Base-by-base conservation (phyloP, 345 rosid genomes). In the Tarenaya hassleriana region DNA sequence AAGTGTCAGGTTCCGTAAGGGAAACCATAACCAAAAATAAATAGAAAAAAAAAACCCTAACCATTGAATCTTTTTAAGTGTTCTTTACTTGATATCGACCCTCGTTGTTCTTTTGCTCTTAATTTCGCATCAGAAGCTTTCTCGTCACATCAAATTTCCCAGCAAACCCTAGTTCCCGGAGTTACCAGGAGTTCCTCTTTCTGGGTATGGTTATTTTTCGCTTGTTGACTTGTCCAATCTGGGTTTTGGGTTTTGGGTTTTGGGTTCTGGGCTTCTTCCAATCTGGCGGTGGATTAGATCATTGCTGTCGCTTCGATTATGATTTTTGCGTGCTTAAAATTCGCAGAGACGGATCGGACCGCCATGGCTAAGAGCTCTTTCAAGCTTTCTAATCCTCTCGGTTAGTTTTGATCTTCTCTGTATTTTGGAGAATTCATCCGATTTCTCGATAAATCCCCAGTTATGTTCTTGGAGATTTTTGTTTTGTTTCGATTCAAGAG, bases 321-420 rank as follows among this genome's bases (percentile, higher is more conserved):
- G 0, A 10, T 5, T 38, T 33, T 10, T 12, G 11, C 18, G 15
- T 13, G 5, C 7, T 64, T 29, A 3, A 20, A 39, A 2, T 20
- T 58, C 40, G 38, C 57, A 60, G 71, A n/a, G n/a, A 67, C 16
- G 1, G 8, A 60, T 47, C 41, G 32, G 49, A 18, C 55, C 38
- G 44, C 63, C 67, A 88, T 88, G 96, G 78, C 82, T 1, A 80
- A 75, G 71, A 79, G 77, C 69, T 78, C 86, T 39, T 84, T 82
- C 81, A 88, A 80, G 77, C 66, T 82, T 66, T 88, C 84, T 73
- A 83, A 80, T 50, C 86, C 96, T 24, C 82, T 88, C 7, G 90
- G 96, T 88, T 2, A 17, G 54, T 55, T 55, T 67, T 60, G 52
- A 19, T 34, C 12, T 48, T 13, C 42, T 24, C 37, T n/a, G n/a